Base-by-base conservation (phyloP, 345 rosid genomes). In the Raphanus sativus region DNA sequence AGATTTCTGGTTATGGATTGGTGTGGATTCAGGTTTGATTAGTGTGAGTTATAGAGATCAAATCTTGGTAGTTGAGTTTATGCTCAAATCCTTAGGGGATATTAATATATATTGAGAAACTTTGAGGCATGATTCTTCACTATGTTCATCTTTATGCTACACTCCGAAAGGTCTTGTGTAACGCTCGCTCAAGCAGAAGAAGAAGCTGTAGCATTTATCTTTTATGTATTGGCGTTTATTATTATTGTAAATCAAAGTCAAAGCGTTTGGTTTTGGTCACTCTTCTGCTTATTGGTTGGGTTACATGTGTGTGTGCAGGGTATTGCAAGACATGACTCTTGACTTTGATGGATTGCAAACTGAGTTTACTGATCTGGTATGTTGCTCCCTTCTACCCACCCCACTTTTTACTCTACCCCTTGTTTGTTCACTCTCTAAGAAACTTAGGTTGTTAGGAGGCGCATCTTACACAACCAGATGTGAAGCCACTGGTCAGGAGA, bases 301-400 rank as follows among this genome's bases (percentile, higher is more conserved):
- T 62, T 40, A 62, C 55, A 61, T 66, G 0, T 67, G 61, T 66
- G 0, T 71, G 66, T 75, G 77, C 86, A 91, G 97, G 48, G 81
- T 89, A 79, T 83, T 91, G 85, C 94, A 87, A 87, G 99, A 95
- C 33, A 80, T 91, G 32, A 80, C 75, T 69, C 79, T 85, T 40
- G 97, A 91, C 34, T 92, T 85, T 38, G 91, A 87, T 38, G 65
- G 75, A 33, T 65, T 89, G 70, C 86, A 71, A 24, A 65, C 70
- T 13, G 91, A 91, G 73, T 81, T 62, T 45, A 68, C 67, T 58
- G 94, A 92, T 52, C 82, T 89, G 92, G 98, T 94, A 89, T 60
- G 91, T 73, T 77, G 63, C 42, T 74, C 78, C 34, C 33, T 73
- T 81, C 34, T 33, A 28, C 61, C 26, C 16, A 61, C 40, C 62